Evolutionary conservation across 108 stramenopile genomes (phyloP), one percentile per base, ranked within the genome.

Genomic region (Schizochytrium sp.): DNA sequence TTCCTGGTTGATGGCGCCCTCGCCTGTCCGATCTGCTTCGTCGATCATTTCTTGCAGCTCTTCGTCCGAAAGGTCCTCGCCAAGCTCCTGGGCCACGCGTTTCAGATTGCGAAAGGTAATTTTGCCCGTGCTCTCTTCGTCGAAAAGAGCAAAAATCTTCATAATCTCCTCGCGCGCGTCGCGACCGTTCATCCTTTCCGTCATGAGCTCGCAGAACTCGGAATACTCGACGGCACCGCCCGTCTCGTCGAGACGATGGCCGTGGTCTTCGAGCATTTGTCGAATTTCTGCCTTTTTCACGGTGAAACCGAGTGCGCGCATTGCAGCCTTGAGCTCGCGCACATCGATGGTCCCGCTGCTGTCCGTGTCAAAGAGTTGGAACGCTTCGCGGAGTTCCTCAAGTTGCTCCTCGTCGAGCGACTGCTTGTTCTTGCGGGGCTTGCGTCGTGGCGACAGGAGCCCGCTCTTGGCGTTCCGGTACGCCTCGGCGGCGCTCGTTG

Each of bases 31-130:
- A 58, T 95, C 94, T 4, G 95, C 95, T 87, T 96, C 95, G 88
- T 95, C 95, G 87, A 96, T 96, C 95, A 96, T 96, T 63, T 96
- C 96, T 88, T 96, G 96, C 87, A 97, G 87, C 94, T 97, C 96
- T 72, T 97, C 96, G 91, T 97, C 96, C 19, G 95, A 93, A 89
- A 97, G 95, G 88, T 88, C 94, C 92, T 97, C 96, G 19, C 96
- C 96, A 14, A 97, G 93, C 90, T 96, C 96, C 91, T 94, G 94
- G 18, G 95, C 96, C 60, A 97, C 96, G 58, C 96, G 93, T 93
- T 96, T 97, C 72, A 97, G 92, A 90, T 97, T 95, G 28, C 93
- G 91, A 91, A 96, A 96, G 14, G 95, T 93, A 72, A 97, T 96
- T 91, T 95, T 95, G 44, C 96, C 96, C 88, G 95, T 96, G 88